These are phyloP conservation scores for Psilocybe tampanensis DNA, from an alignment of 768 basidiomycete species.

Conservation along the genomic window DNA sequence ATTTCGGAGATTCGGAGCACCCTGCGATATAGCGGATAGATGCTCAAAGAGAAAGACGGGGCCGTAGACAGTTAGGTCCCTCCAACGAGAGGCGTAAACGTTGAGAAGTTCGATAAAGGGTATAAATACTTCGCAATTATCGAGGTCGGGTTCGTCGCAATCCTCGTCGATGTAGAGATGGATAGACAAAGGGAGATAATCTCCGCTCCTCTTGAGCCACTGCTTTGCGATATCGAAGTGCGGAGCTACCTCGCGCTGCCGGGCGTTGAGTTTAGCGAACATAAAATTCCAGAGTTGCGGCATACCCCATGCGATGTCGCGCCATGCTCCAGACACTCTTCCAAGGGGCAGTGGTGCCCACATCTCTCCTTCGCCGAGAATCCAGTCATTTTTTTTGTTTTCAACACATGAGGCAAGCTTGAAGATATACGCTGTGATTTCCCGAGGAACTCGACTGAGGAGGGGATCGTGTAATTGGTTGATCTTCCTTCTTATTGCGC, in stretches of 20 bases:
- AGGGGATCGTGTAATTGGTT: conserved; percentile 5
- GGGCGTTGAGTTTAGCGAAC: background rate
- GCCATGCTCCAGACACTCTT: conserved; percentile 11
- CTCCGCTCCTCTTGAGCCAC: background rate
- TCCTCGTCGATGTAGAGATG: background rate
- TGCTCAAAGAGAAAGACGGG: background rate
- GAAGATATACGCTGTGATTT: conserved; percentile 12
- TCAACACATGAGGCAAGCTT: background rate
- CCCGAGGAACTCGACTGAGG: conserved; percentile 3
- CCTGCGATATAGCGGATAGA: background rate
- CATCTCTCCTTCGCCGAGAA: background rate
- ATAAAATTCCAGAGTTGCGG: conserved; percentile 6
- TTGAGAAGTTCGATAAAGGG: background rate
- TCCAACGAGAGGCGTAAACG: background rate
- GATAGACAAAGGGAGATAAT: background rate
- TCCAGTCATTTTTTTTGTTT: too few species aligned
- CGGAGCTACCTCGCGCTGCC: background rate
- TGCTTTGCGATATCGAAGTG: background rate
- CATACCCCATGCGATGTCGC: background rate
- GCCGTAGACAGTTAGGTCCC: background rate
- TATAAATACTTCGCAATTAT: too few species aligned
- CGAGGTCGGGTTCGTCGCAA: too few species aligned
- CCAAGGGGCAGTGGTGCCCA: background rate
- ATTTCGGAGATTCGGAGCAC: background rate
- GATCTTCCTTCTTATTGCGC: background rate